Base-by-base conservation (phyloP, 1,284 basidiomycete genomes). In the Ganoderma meredithae region DNA sequence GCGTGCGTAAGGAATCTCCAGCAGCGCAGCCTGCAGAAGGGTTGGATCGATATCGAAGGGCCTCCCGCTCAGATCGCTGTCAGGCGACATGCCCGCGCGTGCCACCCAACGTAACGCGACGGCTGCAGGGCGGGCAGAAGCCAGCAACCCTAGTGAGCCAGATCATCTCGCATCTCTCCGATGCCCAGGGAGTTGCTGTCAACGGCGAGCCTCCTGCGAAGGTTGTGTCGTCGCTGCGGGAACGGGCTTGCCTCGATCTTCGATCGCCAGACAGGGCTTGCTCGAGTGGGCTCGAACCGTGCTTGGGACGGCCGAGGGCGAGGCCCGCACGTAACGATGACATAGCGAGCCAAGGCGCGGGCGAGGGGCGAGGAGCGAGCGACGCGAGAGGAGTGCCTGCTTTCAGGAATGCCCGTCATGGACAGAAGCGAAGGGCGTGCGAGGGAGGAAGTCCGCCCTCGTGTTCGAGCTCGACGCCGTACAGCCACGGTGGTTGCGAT, bases 311-410 rank as follows among this genome's bases (percentile, higher is more conserved):
- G 25, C 22, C 10, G 49, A 17, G 49, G 25, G 25, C 25, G 27
- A 55, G 53, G 53, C 53, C 13, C 53, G 17, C 17, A 58, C 55
- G 55, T 58, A 58, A 58, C 13, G 33, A 33, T 58, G 33, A 33
- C 55, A 39, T 58, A 8, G 9, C 17, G 27, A 31, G 52, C 25
- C 13, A 31, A 27, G 15, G 27, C 52, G 5, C 52, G 4, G 27
- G 4, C 10, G 27, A 31, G 25, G 19, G 13, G 49, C 19, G 22
- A 27, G 25, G 43, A 17, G 43, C 43, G 44, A 47, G 44, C 52
- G 52, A 53, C 52, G 52, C 55, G 31, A 39, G 55, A 36, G 55
- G 53, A 33, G 53, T 33, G 53, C 31, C 31, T n/a, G 53, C n/a
- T 25, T 55, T 17, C 13, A 33, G 53, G 31, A 22, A 55, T 33